A percentile compares a stretch with the other conserved stretches of the same genome.
Evolutionary conservation across 768 basidiomycete species (phyloP).

Genomic region (Lentinula guzmanii): DNA sequence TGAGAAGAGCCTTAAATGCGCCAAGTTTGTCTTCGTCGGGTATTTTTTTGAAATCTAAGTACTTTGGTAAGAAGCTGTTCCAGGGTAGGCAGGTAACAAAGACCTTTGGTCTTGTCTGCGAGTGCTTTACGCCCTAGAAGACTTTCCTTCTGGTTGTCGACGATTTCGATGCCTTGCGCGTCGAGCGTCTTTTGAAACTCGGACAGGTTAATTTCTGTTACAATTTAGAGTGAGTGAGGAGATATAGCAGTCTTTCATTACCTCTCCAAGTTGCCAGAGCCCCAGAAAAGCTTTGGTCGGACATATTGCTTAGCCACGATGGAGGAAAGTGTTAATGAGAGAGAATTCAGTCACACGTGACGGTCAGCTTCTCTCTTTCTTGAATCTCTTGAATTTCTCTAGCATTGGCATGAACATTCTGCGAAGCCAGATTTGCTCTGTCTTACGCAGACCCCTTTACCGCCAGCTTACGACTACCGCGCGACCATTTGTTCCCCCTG

Average conservation of each 20-base stretch:
- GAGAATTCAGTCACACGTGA: constrained; percentile 14
- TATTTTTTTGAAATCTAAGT: constrained; percentile 90
- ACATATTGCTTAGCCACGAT: background rate
- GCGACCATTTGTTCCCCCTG: constrained; percentile 29
- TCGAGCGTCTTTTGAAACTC: constrained; percentile 94
- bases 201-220: constrained; percentile 74
- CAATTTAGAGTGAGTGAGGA: background rate
- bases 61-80: background rate
- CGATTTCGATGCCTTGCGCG: constrained; percentile 87
- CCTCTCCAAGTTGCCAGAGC: constrained; percentile 92
- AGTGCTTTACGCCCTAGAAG: constrained; percentile 89
- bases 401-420: constrained; percentile 21
- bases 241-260: constrained; percentile 17
- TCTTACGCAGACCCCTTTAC: constrained; percentile 16
- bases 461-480: constrained; percentile 6
- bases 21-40: constrained; percentile 84
- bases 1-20: constrained; percentile 86
- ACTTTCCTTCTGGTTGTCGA: constrained; percentile 98
- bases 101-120: constrained; percentile 96
- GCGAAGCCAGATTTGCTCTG: constrained; percentile 17
- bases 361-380: background rate
- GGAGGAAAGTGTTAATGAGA: background rate
- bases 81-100: background rate
- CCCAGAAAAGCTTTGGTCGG: constrained; percentile 85
- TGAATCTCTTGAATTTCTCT: constrained; percentile 7